Percentiles rank a stretch among this genome's conserved stretches.
phyloP scores from a whole-genome alignment of 176 grass and related monocot species.

The Elymus sibiricus region DNA sequence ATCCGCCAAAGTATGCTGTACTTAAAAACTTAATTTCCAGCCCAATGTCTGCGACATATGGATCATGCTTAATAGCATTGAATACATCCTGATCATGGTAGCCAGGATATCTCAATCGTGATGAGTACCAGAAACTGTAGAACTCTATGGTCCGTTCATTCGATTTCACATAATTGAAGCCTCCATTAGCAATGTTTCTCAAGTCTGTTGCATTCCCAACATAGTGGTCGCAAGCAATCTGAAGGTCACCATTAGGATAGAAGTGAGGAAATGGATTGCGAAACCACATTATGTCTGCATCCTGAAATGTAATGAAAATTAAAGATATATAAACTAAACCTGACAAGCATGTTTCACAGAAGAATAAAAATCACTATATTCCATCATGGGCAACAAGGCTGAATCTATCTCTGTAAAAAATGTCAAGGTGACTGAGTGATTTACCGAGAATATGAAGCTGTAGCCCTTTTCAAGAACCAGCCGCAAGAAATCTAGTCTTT shows the following conservation, averaged over 20 bases:
- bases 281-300: slow-evolving; percentile 82
- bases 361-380: background rate
- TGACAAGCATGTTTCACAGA: background rate
- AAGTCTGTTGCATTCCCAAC: slow-evolving; percentile 56
- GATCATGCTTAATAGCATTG: slow-evolving; percentile 72
- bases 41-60: slow-evolving; percentile 53
- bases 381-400: background rate
- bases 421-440: background rate
- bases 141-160: slow-evolving; percentile 79
- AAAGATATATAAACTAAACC: slow-evolving; percentile 13
- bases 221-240: slow-evolving; percentile 72
- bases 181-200: slow-evolving; percentile 68
- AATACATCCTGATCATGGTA: slow-evolving; percentile 83
- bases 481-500: slow-evolving; percentile 66
- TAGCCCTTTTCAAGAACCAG: slow-evolving; percentile 67
- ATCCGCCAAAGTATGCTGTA: slow-evolving; percentile 73
- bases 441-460: slow-evolving; percentile 75
- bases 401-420: background rate
- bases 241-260: slow-evolving; percentile 65
- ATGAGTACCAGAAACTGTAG: slow-evolving; percentile 70
- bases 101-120: slow-evolving; percentile 59
- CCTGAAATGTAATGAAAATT: slow-evolving; percentile 35
- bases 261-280: slow-evolving; percentile 70
- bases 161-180: slow-evolving; percentile 75
- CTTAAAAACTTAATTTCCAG: slow-evolving; percentile 64